Evolutionary conservation across 2,329 filamentous ascomycete species (phyloP).

Genomic region (Colletotrichum siamense): DNA sequence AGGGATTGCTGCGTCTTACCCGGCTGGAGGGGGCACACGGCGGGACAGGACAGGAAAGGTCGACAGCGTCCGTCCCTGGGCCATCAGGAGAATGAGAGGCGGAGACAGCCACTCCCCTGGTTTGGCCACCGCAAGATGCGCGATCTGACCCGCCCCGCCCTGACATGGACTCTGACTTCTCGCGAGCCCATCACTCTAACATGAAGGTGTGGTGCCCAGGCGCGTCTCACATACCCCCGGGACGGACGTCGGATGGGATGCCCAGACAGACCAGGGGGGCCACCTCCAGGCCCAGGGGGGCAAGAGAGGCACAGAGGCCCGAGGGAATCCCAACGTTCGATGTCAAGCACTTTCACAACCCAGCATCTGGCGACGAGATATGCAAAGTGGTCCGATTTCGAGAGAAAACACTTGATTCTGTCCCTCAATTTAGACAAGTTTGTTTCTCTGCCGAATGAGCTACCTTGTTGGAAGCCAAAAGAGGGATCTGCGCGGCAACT

Average conservation of each 20-base stretch:
- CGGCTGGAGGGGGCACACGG: not conserved
- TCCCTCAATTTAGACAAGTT: slow-evolving; percentile 17
- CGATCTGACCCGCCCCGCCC: slow-evolving; percentile 19
- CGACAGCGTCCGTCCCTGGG: slow-evolving; percentile 5
- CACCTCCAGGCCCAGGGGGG: not conserved
- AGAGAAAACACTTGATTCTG: slow-evolving; percentile 32
- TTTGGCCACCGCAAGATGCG: slow-evolving; percentile 9
- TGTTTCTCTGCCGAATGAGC: slow-evolving; percentile 13
- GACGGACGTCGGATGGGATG: slow-evolving; percentile 18
- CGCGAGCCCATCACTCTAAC: not conserved
- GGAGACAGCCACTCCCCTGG: slow-evolving; percentile 11
- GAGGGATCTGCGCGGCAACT: slow-evolving; percentile 12
- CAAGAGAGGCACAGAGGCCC: slow-evolving; percentile 8
- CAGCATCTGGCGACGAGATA: slow-evolving; percentile 27
- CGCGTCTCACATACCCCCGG: slow-evolving; percentile 16
- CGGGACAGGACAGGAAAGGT: not conserved
- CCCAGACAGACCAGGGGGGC: slow-evolving; percentile 13
- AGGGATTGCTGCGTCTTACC: slow-evolving; percentile 5
- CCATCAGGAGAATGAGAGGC: slow-evolving; percentile 2
- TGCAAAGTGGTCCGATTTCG: slow-evolving; percentile 31
- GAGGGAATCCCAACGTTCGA: slow-evolving; percentile 29
- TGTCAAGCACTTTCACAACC: slow-evolving; percentile 19
- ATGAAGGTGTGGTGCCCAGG: not conserved
- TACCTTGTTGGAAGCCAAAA: slow-evolving; percentile 9
- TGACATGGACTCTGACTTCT: slow-evolving; percentile 15